Percentiles rank a stretch among this genome's conserved stretches.
Conservation (phyloP, 2,329 filamentous ascomycete species). For the Penicillium sp. region DNA sequence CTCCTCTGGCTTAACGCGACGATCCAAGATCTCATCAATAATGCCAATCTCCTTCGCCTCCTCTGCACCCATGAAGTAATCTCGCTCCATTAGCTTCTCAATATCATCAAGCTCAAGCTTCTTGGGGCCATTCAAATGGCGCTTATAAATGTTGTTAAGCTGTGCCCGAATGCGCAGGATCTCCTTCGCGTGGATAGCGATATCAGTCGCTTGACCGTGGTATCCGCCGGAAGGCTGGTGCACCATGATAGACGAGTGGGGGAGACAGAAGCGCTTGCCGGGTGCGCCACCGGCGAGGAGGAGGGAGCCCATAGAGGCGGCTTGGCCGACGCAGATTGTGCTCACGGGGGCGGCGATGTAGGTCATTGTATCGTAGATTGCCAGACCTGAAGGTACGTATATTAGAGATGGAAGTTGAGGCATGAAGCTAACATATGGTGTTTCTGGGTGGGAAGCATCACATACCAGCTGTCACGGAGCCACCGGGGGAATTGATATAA, state of each 20-base stretch:
- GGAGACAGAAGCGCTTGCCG: conserved; percentile 83
- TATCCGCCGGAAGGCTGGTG: conserved; percentile 87
- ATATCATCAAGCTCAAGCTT: conserved; percentile 75
- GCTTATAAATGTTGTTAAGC: conserved; percentile 85
- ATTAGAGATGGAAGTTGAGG: not conserved
- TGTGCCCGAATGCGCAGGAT: conserved; percentile 83
- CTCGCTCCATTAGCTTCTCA: conserved; percentile 93
- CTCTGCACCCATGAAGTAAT: conserved; percentile 87
- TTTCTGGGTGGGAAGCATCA: not conserved
- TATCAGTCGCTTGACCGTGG: conserved; percentile 71
- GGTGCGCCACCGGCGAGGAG: conserved; percentile 82
- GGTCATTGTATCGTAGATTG: conserved; percentile 98
- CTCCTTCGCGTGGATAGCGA: conserved; percentile 95
- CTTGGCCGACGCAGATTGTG: conserved; percentile 92
- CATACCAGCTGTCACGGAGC: conserved; percentile 78
- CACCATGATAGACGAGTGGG: conserved; percentile 95
- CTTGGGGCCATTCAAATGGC: conserved; percentile 72
- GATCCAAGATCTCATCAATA: conserved; percentile 79
- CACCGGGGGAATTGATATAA: conserved; percentile 96
- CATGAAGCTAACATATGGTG: not conserved
- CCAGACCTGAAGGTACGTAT: conserved; percentile 49
- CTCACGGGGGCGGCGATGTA: conserved; percentile 93
- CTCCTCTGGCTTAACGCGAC: conserved; percentile 34
- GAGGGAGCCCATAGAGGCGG: conserved; percentile 91
- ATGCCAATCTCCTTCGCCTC: conserved; percentile 90